phyloP scores from a whole-genome alignment of 495 filamentous ascomycete species.

The Penicillium antarcticum region DNA sequence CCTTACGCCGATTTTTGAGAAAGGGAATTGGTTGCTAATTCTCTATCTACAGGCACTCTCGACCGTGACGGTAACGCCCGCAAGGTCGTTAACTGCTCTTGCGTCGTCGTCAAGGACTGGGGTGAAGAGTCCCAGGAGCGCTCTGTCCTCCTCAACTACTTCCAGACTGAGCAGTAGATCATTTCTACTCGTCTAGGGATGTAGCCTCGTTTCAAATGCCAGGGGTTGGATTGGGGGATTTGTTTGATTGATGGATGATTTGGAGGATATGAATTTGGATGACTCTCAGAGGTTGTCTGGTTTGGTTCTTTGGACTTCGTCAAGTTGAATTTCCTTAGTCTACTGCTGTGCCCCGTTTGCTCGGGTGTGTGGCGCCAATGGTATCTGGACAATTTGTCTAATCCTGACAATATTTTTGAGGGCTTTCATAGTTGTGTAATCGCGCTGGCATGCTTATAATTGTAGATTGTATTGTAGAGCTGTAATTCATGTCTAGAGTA shows the following conservation, averaged over 20 bases:
- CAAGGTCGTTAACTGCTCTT: slow-evolving; percentile 99
- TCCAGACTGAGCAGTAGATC: slow-evolving; percentile 81
- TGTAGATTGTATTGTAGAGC: too few species aligned
- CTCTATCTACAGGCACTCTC: slow-evolving; percentile 68
- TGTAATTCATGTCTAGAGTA: too few species aligned
- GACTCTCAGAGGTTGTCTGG: neutral
- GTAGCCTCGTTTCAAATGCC: neutral
- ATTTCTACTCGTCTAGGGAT: slow-evolving; percentile 6
- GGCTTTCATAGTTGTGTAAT: too few species aligned
- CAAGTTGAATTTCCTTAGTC: slow-evolving; percentile 2
- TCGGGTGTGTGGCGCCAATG: slow-evolving; percentile 23
- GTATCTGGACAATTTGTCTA: slow-evolving; percentile 13
- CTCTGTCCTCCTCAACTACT: slow-evolving; percentile 97
- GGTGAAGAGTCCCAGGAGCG: slow-evolving; percentile 99
- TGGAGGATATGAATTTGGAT: neutral
- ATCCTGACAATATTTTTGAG: slow-evolving; percentile 10
- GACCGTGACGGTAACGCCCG: slow-evolving; percentile 98
- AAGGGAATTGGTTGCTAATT: slow-evolving; percentile 13
- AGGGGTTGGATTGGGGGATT: slow-evolving; percentile 1
- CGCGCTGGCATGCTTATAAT: too few species aligned
- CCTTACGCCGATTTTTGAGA: slow-evolving; percentile 10
- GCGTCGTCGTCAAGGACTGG: slow-evolving; percentile 98
- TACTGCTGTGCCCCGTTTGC: slow-evolving; percentile 24
- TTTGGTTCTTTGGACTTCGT: slow-evolving; percentile 5
- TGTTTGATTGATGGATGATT: slow-evolving; percentile 5